A percentile compares a stretch with the other conserved stretches of the same genome.
Evolutionary conservation across 208 protist species (phyloP).

Genomic region (Wallacemonas sp.): DNA sequence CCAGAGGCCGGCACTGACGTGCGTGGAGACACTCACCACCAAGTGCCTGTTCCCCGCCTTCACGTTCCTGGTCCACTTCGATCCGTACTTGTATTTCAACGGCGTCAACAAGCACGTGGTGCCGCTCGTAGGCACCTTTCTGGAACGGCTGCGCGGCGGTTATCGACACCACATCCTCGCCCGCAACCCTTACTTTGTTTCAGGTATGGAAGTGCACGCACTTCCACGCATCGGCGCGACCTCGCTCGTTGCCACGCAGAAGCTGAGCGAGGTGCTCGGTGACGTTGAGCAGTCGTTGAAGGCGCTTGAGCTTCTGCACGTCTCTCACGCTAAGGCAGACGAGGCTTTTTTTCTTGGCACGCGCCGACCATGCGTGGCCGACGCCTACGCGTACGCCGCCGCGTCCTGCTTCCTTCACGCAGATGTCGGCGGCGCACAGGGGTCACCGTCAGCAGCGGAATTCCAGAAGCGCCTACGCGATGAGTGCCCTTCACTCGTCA

Average conservation of each 20-base stretch:
- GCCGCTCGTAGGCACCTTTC: conserved; percentile 57
- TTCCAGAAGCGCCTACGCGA: conserved; percentile 47
- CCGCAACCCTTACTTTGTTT: conserved; percentile 40
- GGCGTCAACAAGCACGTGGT: conserved; percentile 47
- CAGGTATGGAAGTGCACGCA: conserved; percentile 12
- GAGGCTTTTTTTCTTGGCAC: conserved; percentile 72
- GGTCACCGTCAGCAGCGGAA: conserved; percentile 1
- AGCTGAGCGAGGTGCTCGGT: conserved; percentile 41
- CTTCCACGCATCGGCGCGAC: conserved; percentile 2
- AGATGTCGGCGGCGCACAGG: conserved; percentile 35
- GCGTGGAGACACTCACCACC: conserved; percentile 41
- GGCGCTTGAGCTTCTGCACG: conserved; percentile 49
- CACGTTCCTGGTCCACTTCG: conserved; percentile 63
- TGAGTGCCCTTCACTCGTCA: conserved; percentile 52
- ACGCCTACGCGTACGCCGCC: conserved; percentile 75
- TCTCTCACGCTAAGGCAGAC: conserved; percentile 15
- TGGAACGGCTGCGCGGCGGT: conserved; percentile 51
- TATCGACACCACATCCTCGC: conserved; percentile 50
- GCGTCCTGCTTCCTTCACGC: conserved; percentile 76
- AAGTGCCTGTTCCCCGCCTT: conserved; percentile 77
- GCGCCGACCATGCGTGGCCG: conserved; percentile 38
- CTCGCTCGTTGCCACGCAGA: conserved; percentile 23
- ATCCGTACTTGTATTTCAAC: conserved; percentile 40
- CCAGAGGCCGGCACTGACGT: conserved; percentile 26
- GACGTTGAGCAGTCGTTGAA: conserved; percentile 44